phyloP scores from a whole-genome alignment of 2,329 filamentous ascomycete genomes.

The Colletotrichum viniferum region DNA sequence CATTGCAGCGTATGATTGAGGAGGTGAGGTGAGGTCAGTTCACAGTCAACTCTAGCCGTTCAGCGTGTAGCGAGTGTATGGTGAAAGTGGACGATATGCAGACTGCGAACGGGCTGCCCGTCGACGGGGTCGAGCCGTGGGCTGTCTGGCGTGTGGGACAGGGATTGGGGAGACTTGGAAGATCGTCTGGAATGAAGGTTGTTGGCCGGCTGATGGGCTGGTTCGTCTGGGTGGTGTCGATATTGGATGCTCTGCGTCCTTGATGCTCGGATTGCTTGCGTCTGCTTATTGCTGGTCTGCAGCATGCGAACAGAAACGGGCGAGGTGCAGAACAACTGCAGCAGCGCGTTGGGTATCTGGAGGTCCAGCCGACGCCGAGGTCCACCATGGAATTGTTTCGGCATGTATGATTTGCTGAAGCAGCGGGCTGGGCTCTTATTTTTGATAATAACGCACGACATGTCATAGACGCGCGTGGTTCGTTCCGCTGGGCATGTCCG shows the following conservation, averaged over 20 bases:
- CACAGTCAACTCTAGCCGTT: not conserved
- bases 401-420: not conserved
- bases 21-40: slow-evolving; percentile 15
- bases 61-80: not conserved
- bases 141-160: not conserved
- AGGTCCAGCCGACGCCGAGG: not conserved
- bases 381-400: not conserved
- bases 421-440: not conserved
- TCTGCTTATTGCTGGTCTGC: slow-evolving; percentile 10
- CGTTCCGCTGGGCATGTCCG: not conserved
- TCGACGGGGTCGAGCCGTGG: not conserved
- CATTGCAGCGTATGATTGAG: not conserved
- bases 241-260: not conserved
- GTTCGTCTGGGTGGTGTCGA: not conserved
- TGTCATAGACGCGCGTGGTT: not conserved
- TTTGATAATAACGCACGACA: slow-evolving; percentile 11
- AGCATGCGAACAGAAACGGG: slow-evolving; percentile 7
- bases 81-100: not conserved
- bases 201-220: not conserved
- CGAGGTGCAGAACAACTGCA: slow-evolving; percentile 6
- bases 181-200: not conserved
- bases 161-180: not conserved
- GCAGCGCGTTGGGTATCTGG: slow-evolving; percentile 13
- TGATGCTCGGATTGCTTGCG: slow-evolving; percentile 11
- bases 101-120: not conserved